Evolutionary conservation across 2,329 filamentous ascomycete genomes (phyloP).

Genomic region (Colletotrichum kahawae): DNA sequence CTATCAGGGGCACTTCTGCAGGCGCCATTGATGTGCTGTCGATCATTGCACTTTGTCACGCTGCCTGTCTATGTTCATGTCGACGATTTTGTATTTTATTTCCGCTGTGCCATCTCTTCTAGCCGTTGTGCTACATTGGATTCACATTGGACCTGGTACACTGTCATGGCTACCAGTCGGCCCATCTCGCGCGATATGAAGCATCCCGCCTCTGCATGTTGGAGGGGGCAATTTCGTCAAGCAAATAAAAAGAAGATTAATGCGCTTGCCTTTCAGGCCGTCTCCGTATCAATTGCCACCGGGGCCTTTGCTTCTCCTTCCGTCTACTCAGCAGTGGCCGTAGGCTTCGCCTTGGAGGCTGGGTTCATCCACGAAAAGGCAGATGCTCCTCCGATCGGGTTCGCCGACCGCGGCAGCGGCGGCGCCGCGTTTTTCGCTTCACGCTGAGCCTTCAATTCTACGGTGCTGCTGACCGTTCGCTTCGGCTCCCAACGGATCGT

Average conservation of each 20-base stretch:
- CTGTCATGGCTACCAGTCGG: conserved; percentile 6
- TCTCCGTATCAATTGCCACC: not conserved
- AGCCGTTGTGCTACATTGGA: not conserved
- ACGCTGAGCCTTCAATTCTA: conserved; percentile 28
- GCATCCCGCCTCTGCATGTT: conserved; percentile 1
- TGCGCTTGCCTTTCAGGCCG: not conserved
- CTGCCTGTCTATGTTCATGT: not conserved
- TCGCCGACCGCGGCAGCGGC: conserved; percentile 64
- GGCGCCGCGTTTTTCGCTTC: conserved; percentile 40
- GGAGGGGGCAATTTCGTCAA: conserved; percentile 1
- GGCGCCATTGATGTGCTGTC: not conserved
- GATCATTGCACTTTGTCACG: not conserved
- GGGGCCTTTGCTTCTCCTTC: not conserved
- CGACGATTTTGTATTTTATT: not conserved
- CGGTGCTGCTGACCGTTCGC: conserved; percentile 45
- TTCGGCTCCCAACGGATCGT: conserved; percentile 60
- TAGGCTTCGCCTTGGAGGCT: conserved; percentile 46
- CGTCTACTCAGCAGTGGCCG: conserved; percentile 22
- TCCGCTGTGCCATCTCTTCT: conserved; percentile 5
- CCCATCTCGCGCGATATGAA: conserved; percentile 5
- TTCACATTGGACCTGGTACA: conserved; percentile 6
- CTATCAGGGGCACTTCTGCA: not conserved
- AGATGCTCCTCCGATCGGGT: conserved; percentile 89
- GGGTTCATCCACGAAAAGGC: conserved; percentile 92
- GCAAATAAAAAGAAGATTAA: conserved; percentile 16